Percentiles rank a stretch among this genome's conserved stretches.
Evolutionary conservation across 305 asterid genomes (phyloP).

Genomic region (Vinca major): DNA sequence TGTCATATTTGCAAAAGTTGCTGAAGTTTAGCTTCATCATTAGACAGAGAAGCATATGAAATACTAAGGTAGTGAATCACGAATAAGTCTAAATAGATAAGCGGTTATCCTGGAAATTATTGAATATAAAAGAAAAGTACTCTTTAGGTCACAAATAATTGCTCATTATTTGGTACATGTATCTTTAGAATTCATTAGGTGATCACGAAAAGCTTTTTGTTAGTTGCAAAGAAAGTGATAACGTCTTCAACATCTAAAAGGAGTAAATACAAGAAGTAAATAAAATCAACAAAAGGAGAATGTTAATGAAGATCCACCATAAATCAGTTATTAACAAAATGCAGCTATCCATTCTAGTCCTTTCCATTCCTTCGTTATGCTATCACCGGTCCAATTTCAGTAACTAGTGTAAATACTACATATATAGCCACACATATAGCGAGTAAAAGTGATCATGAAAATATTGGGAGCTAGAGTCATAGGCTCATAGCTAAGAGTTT

Average conservation of each 20-base stretch:
- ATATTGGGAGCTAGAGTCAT: background rate
- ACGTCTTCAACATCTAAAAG: slow-evolving; percentile 1
- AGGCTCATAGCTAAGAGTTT: background rate
- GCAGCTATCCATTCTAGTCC: background rate
- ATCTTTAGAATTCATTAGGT: background rate
- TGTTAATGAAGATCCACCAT: background rate
- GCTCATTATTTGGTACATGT: background rate
- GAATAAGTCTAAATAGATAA: background rate
- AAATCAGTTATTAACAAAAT: background rate
- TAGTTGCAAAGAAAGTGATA: background rate
- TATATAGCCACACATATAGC: background rate
- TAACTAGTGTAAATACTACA: background rate
- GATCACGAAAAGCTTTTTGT: background rate
- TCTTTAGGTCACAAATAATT: background rate
- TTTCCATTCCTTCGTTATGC: background rate
- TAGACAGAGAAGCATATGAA: background rate
- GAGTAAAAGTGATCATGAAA: background rate
- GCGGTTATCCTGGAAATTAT: background rate
- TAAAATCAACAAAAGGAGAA: background rate
- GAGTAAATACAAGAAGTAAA: background rate
- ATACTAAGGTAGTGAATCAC: background rate
- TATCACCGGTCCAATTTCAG: background rate
- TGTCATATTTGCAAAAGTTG: background rate
- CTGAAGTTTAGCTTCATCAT: background rate
- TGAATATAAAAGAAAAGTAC: background rate